Evolutionary conservation across 805 yeast genomes (phyloP).

Genomic region (Blastobotrys peoriensis): DNA sequence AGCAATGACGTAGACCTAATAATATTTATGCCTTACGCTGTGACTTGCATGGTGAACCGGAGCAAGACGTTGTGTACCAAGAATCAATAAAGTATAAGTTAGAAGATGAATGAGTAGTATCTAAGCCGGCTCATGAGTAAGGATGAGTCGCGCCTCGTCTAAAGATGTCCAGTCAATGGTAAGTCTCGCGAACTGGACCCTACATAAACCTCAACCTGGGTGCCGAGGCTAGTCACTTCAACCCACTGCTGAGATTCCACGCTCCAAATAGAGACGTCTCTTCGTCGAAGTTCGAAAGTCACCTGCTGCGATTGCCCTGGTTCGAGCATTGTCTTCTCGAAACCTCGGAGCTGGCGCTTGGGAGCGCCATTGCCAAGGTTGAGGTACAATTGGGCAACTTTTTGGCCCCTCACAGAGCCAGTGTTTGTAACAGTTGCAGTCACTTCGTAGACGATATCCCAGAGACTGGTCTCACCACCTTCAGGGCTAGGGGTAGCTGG

Average conservation of each 20-base stretch:
- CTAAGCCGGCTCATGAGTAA: too few relatives aligned
- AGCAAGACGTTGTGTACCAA: too few relatives aligned
- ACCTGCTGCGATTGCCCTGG: slow-evolving; percentile 37
- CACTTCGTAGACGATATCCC: slow-evolving; percentile 47
- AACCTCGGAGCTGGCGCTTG: slow-evolving; percentile 46
- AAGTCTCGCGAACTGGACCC: slow-evolving; percentile 32
- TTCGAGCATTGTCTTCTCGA: slow-evolving; percentile 45
- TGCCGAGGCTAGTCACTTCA: slow-evolving; percentile 49
- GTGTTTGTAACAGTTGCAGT: slow-evolving; percentile 41
- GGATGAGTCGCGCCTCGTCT: too few relatives aligned
- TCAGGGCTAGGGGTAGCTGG: too few relatives aligned
- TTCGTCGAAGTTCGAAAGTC: slow-evolving; percentile 40
- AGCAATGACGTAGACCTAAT: too few relatives aligned
- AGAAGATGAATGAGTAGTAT: too few relatives aligned
- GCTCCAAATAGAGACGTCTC: slow-evolving; percentile 56
- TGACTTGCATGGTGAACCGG: too few relatives aligned
- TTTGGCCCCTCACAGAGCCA: slow-evolving; percentile 42
- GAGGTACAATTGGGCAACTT: slow-evolving; percentile 48
- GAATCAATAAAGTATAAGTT: too few relatives aligned
- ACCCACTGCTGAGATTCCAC: slow-evolving; percentile 50
- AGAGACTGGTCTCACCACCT: slow-evolving; percentile 57
- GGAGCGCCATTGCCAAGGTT: slow-evolving; percentile 49
- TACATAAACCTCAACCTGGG: slow-evolving; percentile 41
- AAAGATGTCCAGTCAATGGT: slow-evolving; percentile 9
- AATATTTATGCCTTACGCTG: too few relatives aligned